Evolutionary conservation across 2,329 filamentous ascomycete genomes (phyloP), one percentile per base, ranked within the genome.

Genomic region (Claviceps sp.): DNA sequence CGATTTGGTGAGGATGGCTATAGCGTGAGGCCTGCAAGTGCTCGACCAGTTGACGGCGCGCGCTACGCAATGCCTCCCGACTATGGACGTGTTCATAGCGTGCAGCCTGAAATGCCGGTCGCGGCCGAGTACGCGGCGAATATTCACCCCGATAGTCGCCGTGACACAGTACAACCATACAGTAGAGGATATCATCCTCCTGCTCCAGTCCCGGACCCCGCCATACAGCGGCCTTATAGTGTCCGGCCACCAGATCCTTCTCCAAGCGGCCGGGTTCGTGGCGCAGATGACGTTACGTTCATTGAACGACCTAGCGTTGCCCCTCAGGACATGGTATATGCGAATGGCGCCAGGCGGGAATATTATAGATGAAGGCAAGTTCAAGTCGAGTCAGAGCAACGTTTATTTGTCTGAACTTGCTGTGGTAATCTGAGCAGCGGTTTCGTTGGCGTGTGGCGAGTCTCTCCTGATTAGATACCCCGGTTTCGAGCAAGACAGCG

Each of bases 21-120:
- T 56, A 61, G 76, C 43, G 60, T 75, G 43, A 71, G 81, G 52
- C 70, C 79, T 37, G 63, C 77, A 26, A 85, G 81, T 61, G 75
- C 79, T 37, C 75, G 80, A 47, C 81, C 82, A 20, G 63, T 66
- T 44, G 75, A 75, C 47, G 53, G 66, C 51, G 55, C 69, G 37
- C 66, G 70, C 40, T 75, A 72, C 55, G 70, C 72, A 50, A 57
- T 69, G 14, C 62, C 66, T 24, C 58, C 62, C 51, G 68, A 70
- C 34, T 76, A 75, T 57, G 65, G 68, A 26, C 67, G 72, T 55
- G 61, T 74, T 53, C 67, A 72, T 42, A 74, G 71, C 56, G 63
- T 67, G 45, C 68, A 69, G 41, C 67, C 71, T 18, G 68, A 71
- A 34, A 59, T 56, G 22, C 60, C 20, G 51, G 57, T 37, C 59